These are phyloP conservation scores for Myxozyma sirexii DNA, from an alignment of 805 yeast genomes.

Conservation along the genomic window DNA sequence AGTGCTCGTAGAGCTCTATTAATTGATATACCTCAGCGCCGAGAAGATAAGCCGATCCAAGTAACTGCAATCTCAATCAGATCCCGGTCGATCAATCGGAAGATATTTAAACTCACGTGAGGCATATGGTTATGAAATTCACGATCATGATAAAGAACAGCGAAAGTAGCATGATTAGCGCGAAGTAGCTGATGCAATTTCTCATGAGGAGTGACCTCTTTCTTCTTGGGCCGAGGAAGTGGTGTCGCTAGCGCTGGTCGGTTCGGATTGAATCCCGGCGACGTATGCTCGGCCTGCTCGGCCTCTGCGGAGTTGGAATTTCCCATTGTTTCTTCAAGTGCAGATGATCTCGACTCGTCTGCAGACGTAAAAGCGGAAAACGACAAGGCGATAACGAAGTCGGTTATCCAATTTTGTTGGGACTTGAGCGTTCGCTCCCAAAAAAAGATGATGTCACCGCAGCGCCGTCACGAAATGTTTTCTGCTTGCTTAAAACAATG, in stretches of 20 bases:
- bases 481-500: too few species aligned
- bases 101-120: slow-evolving; percentile 32
- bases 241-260: slow-evolving; percentile 8
- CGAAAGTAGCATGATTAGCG: slow-evolving; percentile 41
- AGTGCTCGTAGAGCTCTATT: slow-evolving; percentile 39
- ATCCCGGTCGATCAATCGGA: background rate
- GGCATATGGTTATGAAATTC: slow-evolving; percentile 42
- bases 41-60: slow-evolving; percentile 44
- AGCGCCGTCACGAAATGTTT: too few species aligned
- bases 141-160: slow-evolving; percentile 38
- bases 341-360: too few species aligned
- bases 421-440: too few species aligned
- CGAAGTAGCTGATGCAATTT: slow-evolving; percentile 41
- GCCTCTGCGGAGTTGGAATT: slow-evolving; percentile 9
- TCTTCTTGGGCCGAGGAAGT: slow-evolving; percentile 4
- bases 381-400: background rate
- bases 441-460: background rate
- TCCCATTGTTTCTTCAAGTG: slow-evolving; percentile 2
- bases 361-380: background rate
- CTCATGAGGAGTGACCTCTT: slow-evolving; percentile 10
- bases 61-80: slow-evolving; percentile 10
- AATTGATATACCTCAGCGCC: slow-evolving; percentile 44
- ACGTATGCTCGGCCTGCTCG: slow-evolving; percentile 1
- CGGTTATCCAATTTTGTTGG: background rate
- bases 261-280: background rate